A percentile compares a stretch with the other conserved stretches of the same genome.
phyloP scores from a whole-genome alignment of 352 stramenopile species.

The Phytophthora pinifolia region DNA sequence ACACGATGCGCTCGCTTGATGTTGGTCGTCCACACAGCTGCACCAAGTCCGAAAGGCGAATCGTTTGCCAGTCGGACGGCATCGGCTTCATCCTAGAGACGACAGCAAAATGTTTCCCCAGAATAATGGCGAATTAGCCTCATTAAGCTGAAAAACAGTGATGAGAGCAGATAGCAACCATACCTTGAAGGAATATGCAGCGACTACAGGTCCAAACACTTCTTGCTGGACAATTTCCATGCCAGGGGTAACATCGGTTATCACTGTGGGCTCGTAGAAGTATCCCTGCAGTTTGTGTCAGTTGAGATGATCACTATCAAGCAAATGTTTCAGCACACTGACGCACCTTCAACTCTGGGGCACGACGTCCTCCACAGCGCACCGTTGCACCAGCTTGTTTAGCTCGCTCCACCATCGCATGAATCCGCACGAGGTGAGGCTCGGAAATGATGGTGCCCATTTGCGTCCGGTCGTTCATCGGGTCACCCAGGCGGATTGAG shows the following conservation, averaged over 20 bases:
- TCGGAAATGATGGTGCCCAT: conserved; percentile 75
- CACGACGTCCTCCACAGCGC: conserved; percentile 64
- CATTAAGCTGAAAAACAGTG: not conserved
- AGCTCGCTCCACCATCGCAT: conserved; percentile 77
- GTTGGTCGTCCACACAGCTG: conserved; percentile 85
- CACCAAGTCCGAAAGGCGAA: conserved; percentile 79
- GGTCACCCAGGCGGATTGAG: conserved; percentile 56
- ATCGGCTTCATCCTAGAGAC: conserved; percentile 65
- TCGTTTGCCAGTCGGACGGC: conserved; percentile 79
- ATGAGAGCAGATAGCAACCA: not conserved
- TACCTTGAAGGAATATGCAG: conserved; percentile 42
- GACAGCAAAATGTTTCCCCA: conserved; percentile 11
- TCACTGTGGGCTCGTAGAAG: conserved; percentile 93
- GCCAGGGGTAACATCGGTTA: conserved; percentile 63
- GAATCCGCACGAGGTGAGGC: conserved; percentile 57
- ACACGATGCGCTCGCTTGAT: conserved; percentile 80
- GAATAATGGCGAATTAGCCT: conserved; percentile 14
- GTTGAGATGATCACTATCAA: not conserved
- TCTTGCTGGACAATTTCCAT: conserved; percentile 88
- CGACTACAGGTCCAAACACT: conserved; percentile 88
- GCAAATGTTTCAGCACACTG: not conserved
- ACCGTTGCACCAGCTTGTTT: conserved; percentile 77
- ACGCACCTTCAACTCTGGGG: conserved; percentile 35
- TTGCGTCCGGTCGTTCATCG: conserved; percentile 47
- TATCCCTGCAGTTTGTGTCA: conserved; percentile 43